Base-by-base conservation (phyloP, 345 rosid species). In the Ceriops zippeliana region DNA sequence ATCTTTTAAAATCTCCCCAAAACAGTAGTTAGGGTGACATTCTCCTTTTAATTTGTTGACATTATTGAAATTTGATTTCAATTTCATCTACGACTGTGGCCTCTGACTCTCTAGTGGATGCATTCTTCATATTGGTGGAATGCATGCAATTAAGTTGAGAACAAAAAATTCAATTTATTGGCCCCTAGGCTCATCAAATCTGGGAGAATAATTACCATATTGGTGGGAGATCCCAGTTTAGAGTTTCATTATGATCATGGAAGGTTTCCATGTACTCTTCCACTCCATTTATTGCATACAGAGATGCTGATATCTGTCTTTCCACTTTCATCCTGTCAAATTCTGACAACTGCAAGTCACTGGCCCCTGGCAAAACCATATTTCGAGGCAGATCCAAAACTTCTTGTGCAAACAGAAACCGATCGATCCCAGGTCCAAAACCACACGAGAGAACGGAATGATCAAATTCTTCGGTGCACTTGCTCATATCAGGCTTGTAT, bases 161-260 rank as follows among this genome's bases (percentile, higher is more conserved):
- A 21, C n/a, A 19, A 37, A 6, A 62, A 53, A 31, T 13, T 22
- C 27, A 52, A 19, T 51, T 52, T 32, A 2, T 26, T 47, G 26
- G 19, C 9, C 58, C 30, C 19, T 51, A 8, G 15, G 54, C 52
- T 52, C 35, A 32, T 19, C 31, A 52, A 21, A 70, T 63, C 67
- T 66, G 63, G 64, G 37, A 71, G 52, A 80, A 67, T 72, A 80
- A 74, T 47, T 83, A 88, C 58, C 82, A 84, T 32, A 83, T 65
- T 8, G 89, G 87, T 24, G 95, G 88, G 62, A 89, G 89, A 79
- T 89, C 95, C 95, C 95, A 89, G 31, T 10, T 15, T 5, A 89
- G 62, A 54, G 85, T 78, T 63, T 89, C 88, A 63, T 34, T 47
- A 54, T 87, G 73, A 77, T 86, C 91, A 68, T 81, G 70, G 63